Conservation (phyloP, 306 rosid species). For the Begonia loranthoides region DNA sequence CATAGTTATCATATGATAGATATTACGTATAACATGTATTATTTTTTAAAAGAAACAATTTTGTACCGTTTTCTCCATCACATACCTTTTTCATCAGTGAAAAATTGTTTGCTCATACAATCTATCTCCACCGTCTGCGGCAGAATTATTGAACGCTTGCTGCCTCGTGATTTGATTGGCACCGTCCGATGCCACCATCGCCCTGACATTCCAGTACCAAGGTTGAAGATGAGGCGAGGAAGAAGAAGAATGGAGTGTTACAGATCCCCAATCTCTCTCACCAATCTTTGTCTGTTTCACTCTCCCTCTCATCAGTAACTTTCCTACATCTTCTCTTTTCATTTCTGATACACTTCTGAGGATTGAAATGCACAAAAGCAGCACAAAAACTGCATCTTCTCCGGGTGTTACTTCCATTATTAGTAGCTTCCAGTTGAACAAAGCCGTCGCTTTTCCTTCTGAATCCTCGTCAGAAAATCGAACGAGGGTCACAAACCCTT, state of each 20-base stretch:
- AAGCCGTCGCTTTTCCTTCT: slow-evolving; percentile 65
- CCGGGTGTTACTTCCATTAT: slow-evolving; percentile 63
- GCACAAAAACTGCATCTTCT: slow-evolving; percentile 68
- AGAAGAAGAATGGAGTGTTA: slow-evolving; percentile 48
- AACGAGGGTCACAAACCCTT: slow-evolving; percentile 51
- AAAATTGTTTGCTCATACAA: slow-evolving; percentile 45
- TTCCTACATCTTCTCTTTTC: slow-evolving; percentile 62
- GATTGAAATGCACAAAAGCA: slow-evolving; percentile 64
- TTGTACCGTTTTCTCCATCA: too few species aligned
- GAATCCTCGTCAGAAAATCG: slow-evolving; percentile 62
- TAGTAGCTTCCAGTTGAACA: slow-evolving; percentile 71
- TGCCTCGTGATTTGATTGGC: slow-evolving; percentile 26
- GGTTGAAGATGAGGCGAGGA: slow-evolving; percentile 64
- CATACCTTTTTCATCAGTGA: not conserved
- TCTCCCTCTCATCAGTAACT: slow-evolving; percentile 63
- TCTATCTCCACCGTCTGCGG: slow-evolving; percentile 70
- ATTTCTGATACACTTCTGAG: slow-evolving; percentile 64
- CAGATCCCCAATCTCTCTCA: slow-evolving; percentile 75
- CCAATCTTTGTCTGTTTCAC: slow-evolving; percentile 50
- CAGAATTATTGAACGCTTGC: slow-evolving; percentile 35
- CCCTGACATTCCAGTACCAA: slow-evolving; percentile 56
- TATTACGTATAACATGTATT: too few species aligned
- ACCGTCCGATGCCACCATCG: slow-evolving; percentile 30
- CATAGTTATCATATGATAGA: too few species aligned
- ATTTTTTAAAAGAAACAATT: too few species aligned